Base-by-base conservation (phyloP, 2,329 filamentous ascomycete species). In the Aspergillus glaucus region DNA sequence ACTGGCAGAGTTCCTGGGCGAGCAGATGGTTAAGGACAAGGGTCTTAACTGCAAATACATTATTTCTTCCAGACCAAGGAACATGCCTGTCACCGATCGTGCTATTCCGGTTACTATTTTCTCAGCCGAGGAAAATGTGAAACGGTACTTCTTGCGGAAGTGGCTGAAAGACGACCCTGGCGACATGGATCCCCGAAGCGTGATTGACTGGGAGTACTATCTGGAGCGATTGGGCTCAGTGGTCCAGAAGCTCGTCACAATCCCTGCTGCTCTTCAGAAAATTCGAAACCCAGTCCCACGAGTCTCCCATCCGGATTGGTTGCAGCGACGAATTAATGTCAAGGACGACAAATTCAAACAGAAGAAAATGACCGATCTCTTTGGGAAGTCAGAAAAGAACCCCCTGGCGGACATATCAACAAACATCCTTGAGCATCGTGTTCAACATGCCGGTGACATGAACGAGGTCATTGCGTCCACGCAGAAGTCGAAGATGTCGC, bases 1-100 rank as follows among this genome's bases (percentile, higher is more conserved):
- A 54, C 73, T 99, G 39, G 93, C 93, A 32, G 93, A 98, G 63
- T 99, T 99, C 65, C 66, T 99, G 53, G 93, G 93, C 32, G 92
- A 96, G 66, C 90, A 95, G 64, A 99, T 99, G 94, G 85, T 96
- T 61, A 98, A 98, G 65, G 94, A 99, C 71, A 98, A 97, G 70
- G 93, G 93, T 3, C 70, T 99, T 59, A 98, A 98, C 74, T 99
- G 93, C 84, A 97, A 97, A 71, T 99, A 97, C 69, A 96, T 99
- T 66, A 96, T 99, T 62, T 95, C 91, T 45, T 80, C 89, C 12
- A 82, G 80, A 54, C 93, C 93, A 3, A 87, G 84, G 62, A 88
- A 88, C 62, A 88, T 92, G 0, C 92, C 93, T 1, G 91, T 98
- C 52, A 98, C 93, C 0, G 94, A 98, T 57, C 81, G 93, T 60